Conservation (phyloP, 75 land plant species). For the Gnetum montanum region DNA sequence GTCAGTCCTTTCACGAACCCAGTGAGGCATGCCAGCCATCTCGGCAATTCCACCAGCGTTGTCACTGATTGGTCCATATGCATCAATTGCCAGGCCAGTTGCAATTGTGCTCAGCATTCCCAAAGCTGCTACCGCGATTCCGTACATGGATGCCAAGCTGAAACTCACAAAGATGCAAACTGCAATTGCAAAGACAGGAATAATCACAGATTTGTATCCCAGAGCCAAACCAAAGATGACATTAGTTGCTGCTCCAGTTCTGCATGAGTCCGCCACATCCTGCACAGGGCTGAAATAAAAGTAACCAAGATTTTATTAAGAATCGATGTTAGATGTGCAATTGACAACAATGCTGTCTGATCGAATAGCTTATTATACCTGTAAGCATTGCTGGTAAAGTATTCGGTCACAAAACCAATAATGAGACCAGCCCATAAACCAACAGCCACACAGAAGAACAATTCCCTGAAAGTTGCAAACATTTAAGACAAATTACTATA, state of each 20-base stretch:
- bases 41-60: conserved; percentile 98
- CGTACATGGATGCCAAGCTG: conserved; percentile 60
- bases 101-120: conserved; percentile 93
- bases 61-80: conserved; percentile 94
- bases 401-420: conserved; percentile 70
- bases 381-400: conserved; percentile 62
- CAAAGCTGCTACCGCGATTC: conserved; percentile 74
- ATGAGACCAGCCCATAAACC: conserved; percentile 70
- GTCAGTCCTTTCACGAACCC: conserved; percentile 85
- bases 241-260: conserved; percentile 82
- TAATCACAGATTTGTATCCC: conserved; percentile 77
- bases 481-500: no score
- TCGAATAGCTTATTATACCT: conserved; percentile 14
- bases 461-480: no score
- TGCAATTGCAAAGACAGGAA: conserved; percentile 74
- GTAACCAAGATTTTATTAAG: neutral
- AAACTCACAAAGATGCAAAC: conserved; percentile 64
- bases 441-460: conserved; percentile 59
- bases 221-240: conserved; percentile 75
- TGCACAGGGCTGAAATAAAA: conserved; percentile 52
- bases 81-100: conserved; percentile 89
- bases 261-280: conserved; percentile 82
- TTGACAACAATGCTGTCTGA: neutral
- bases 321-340: neutral
- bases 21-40: conserved; percentile 89